These are phyloP conservation scores for Calonectria honghensis DNA, from an alignment of 2,329 filamentous ascomycete species.

Conservation along the genomic window DNA sequence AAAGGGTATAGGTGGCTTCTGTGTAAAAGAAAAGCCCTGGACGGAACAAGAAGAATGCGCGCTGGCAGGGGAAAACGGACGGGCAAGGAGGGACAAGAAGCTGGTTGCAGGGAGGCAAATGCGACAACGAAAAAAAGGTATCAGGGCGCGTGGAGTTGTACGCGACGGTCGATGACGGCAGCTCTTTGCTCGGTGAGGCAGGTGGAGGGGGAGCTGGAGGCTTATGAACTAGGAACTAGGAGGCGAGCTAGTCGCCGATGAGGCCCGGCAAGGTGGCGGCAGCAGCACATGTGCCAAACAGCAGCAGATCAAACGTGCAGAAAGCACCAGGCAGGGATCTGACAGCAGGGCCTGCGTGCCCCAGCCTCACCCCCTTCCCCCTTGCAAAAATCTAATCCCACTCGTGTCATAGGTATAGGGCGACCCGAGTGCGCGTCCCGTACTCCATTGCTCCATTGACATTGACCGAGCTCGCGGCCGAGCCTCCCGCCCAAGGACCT, in stretches of 20 bases:
- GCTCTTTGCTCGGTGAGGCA: constrained; percentile 14
- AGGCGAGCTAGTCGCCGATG: background rate
- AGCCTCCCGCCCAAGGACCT: background rate
- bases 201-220: constrained; percentile 14
- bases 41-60: constrained; percentile 34
- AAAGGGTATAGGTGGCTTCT: constrained; percentile 34
- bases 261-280: constrained; percentile 16
- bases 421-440: constrained; percentile 6
- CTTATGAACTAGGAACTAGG: constrained; percentile 11
- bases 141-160: background rate
- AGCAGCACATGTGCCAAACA: background rate
- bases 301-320: constrained; percentile 26
- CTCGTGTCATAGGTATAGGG: constrained; percentile 7
- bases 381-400: constrained; percentile 13
- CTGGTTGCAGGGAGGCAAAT: background rate
- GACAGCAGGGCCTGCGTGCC: background rate
- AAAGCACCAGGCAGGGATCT: background rate
- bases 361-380: background rate
- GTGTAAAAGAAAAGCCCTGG: background rate
- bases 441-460: background rate
- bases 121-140: background rate
- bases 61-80: constrained; percentile 5
- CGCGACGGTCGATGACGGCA: constrained; percentile 9
- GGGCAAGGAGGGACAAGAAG: background rate
- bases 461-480: background rate